Percentiles rank a stretch among this genome's conserved stretches.
Evolutionary conservation across 306 rosid species (phyloP).

Genomic region (Carpinus fangiana): DNA sequence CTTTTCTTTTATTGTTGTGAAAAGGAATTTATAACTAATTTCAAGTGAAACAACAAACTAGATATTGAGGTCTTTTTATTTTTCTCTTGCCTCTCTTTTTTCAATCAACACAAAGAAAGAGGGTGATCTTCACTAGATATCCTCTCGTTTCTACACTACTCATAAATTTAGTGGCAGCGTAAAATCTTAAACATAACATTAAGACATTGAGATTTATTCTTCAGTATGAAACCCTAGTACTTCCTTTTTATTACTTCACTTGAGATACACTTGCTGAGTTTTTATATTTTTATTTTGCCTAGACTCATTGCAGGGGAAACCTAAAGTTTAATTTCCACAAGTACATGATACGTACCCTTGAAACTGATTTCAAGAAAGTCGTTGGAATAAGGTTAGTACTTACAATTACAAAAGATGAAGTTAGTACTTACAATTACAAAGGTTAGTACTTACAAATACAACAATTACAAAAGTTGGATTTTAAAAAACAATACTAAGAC

Average conservation of each 20-base stretch:
- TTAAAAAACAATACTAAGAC: too few relatives aligned
- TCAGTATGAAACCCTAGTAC: neutral
- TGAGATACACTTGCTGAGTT: neutral
- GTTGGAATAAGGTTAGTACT: constrained; percentile 37
- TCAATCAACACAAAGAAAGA: neutral
- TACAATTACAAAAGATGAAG: neutral
- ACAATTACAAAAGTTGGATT: too few relatives aligned
- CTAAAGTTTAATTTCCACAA: constrained; percentile 39
- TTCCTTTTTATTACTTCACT: neutral
- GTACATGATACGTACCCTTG: constrained; percentile 40
- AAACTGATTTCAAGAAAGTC: constrained; percentile 38
- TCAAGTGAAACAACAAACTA: neutral
- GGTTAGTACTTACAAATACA: too few relatives aligned
- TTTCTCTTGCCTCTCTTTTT: neutral
- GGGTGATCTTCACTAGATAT: neutral
- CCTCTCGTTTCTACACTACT: neutral
- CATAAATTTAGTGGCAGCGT: neutral
- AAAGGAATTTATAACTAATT: neutral
- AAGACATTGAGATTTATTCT: too few relatives aligned
- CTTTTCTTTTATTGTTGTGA: neutral
- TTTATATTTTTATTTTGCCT: neutral
- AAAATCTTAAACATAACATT: neutral
- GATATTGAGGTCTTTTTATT: neutral
- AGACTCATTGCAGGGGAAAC: constrained; percentile 38
- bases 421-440: too few relatives aligned